These are phyloP conservation scores for Thalassiosira exigua DNA, from an alignment of 352 stramenopile species.

Conservation along the genomic window DNA sequence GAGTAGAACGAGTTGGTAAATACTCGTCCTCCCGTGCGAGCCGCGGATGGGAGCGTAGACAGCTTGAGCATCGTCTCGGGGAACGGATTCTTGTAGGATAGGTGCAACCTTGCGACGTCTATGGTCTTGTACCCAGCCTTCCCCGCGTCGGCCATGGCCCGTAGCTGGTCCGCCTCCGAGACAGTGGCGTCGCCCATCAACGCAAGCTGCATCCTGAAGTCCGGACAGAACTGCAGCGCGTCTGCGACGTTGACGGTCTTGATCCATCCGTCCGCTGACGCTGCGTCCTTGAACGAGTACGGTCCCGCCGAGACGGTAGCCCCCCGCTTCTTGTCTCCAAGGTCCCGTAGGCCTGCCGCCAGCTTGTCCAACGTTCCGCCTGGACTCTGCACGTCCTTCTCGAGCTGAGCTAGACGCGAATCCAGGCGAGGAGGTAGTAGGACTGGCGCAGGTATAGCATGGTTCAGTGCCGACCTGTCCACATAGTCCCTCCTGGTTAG, in stretches of 20 bases:
- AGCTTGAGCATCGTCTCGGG: constrained; percentile 1
- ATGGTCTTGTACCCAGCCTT: neutral
- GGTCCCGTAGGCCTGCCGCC: neutral
- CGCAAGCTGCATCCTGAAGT: neutral
- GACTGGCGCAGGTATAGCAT: too few species aligned
- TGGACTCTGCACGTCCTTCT: neutral
- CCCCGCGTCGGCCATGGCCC: neutral
- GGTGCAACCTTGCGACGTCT: neutral
- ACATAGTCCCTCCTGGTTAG: too few species aligned
- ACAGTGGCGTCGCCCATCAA: neutral
- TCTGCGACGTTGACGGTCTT: neutral
- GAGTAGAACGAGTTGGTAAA: constrained; percentile 5
- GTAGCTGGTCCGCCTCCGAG: neutral
- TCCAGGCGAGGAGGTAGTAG: neutral
- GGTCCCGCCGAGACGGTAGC: neutral
- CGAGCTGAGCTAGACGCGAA: neutral
- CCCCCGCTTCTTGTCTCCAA: neutral
- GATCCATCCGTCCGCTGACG: neutral
- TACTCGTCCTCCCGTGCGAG: neutral
- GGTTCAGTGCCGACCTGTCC: too few species aligned
- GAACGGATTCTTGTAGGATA: neutral
- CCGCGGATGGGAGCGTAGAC: neutral
- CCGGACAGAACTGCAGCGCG: neutral
- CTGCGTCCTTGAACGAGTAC: constrained; percentile 20
- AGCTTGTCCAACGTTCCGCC: constrained; percentile 2